Percentiles rank a stretch among this genome's conserved stretches.
Evolutionary conservation across 495 filamentous ascomycete species (phyloP).

Genomic region (Aspergillus hancockii): DNA sequence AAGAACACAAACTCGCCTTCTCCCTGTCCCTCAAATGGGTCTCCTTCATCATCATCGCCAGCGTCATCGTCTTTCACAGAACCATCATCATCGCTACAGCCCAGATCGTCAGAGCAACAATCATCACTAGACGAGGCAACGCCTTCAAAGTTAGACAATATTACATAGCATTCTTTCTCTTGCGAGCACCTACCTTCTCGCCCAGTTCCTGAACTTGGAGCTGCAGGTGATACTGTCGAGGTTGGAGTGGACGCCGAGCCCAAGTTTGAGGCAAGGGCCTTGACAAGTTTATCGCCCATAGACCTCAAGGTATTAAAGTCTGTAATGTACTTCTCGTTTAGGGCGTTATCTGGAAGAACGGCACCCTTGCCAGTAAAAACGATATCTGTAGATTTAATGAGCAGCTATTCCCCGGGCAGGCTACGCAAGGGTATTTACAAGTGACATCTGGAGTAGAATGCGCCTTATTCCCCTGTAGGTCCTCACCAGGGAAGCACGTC

Average conservation of each 20-base stretch:
- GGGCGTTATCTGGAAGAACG: slow-evolving; percentile 27
- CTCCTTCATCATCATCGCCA: too few species aligned
- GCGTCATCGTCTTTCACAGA: background rate
- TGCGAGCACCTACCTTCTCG: background rate
- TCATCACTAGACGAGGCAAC: background rate
- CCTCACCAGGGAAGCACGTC: slow-evolving; percentile 35
- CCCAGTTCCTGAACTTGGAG: background rate
- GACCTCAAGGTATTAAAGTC: slow-evolving; percentile 32
- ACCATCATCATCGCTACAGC: background rate
- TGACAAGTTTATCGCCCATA: slow-evolving; percentile 28
- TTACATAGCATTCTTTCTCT: background rate
- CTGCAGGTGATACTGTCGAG: background rate
- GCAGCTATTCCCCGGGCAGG: background rate
- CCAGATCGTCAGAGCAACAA: background rate
- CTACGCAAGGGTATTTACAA: slow-evolving; percentile 18
- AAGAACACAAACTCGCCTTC: background rate
- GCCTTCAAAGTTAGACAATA: background rate
- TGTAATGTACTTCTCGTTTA: slow-evolving; percentile 33
- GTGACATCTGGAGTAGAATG: slow-evolving; percentile 30
- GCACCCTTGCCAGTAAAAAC: slow-evolving; percentile 30
- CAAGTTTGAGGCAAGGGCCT: slow-evolving; percentile 38
- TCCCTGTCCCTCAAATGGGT: too few species aligned
- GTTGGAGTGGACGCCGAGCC: slow-evolving; percentile 11
- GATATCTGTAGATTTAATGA: slow-evolving; percentile 18
- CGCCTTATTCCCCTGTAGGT: slow-evolving; percentile 30